Percentiles rank a stretch among this genome's conserved stretches.
Evolutionary conservation across 495 filamentous ascomycete species (phyloP).

Genomic region (Entonaema liquescens): DNA sequence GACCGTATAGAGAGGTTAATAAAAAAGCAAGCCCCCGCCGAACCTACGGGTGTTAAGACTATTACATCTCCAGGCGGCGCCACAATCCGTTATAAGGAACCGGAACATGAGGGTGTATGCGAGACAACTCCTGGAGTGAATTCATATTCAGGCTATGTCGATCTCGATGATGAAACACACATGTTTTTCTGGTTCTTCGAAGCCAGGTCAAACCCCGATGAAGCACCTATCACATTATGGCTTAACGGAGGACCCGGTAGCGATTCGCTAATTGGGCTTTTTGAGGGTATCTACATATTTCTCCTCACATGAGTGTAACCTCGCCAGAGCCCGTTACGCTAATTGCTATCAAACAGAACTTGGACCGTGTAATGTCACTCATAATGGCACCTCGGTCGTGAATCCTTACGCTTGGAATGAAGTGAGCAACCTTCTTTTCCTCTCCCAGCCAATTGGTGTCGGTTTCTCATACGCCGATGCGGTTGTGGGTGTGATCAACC

Average conservation of each 20-base stretch:
- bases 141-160: constrained; percentile 54
- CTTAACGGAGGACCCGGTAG: constrained; percentile 67
- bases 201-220: constrained; percentile 61
- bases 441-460: constrained; percentile 70
- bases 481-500: constrained; percentile 41
- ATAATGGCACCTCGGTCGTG: constrained; percentile 58
- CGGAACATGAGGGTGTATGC: constrained; percentile 54
- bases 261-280: constrained; percentile 69
- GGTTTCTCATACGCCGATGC: constrained; percentile 64
- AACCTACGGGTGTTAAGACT: constrained; percentile 64
- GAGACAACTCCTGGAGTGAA: constrained; percentile 47
- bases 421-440: constrained; percentile 71
- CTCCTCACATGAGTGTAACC: constrained; percentile 16
- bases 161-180: constrained; percentile 63
- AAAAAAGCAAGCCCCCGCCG: constrained; percentile 45
- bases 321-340: constrained; percentile 20
- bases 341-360: constrained; percentile 52
- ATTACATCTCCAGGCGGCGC: constrained; percentile 66
- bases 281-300: constrained; percentile 55
- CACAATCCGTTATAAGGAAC: constrained; percentile 62
- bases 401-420: constrained; percentile 72
- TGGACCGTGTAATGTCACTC: constrained; percentile 66
- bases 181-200: constrained; percentile 81
- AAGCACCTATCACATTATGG: constrained; percentile 68
- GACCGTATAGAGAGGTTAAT: constrained; percentile 53